Evolutionary conservation across 495 filamentous ascomycete species (phyloP).

Genomic region (Staphylotrichum tortipilum): DNA sequence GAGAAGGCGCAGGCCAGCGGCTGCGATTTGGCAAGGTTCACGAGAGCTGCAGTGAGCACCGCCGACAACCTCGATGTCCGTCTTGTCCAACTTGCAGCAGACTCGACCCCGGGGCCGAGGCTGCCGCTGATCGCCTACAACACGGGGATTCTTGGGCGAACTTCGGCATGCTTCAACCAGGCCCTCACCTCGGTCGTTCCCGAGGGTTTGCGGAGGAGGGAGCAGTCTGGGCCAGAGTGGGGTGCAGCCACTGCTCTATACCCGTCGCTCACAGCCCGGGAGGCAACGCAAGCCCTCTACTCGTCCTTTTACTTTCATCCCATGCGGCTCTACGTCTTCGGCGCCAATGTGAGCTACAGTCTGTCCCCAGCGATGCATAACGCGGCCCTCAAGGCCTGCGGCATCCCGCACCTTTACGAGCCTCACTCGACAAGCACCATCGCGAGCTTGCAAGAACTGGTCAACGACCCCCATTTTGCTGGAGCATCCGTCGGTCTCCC

Average conservation of each 20-base stretch:
- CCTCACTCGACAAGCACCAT: slow-evolving; percentile 53
- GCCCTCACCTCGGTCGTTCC: slow-evolving; percentile 58
- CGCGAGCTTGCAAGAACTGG: slow-evolving; percentile 48
- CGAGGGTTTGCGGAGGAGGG: slow-evolving; percentile 35
- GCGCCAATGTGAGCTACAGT: slow-evolving; percentile 60
- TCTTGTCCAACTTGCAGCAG: slow-evolving; percentile 38
- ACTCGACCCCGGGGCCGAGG: slow-evolving; percentile 35
- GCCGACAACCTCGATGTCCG: slow-evolving; percentile 52
- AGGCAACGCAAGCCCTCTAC: slow-evolving; percentile 49
- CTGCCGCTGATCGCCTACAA: slow-evolving; percentile 60
- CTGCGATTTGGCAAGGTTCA: slow-evolving; percentile 56
- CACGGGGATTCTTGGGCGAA: slow-evolving; percentile 51
- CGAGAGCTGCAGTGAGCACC: slow-evolving; percentile 42
- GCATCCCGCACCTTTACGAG: slow-evolving; percentile 56
- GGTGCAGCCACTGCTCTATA: background rate
- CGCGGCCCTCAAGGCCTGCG: slow-evolving; percentile 56
- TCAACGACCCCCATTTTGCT: slow-evolving; percentile 58
- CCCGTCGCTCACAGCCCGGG: slow-evolving; percentile 47
- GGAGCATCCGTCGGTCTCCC: slow-evolving; percentile 64
- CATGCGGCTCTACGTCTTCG: slow-evolving; percentile 61
- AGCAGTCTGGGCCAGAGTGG: slow-evolving; percentile 7
- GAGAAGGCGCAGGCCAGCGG: slow-evolving; percentile 48
- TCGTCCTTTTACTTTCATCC: slow-evolving; percentile 47
- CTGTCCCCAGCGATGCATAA: slow-evolving; percentile 71
- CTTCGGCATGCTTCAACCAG: slow-evolving; percentile 59